Conservation (phyloP, 1,284 basidiomycete genomes). For the Neonothopanus nambi region DNA sequence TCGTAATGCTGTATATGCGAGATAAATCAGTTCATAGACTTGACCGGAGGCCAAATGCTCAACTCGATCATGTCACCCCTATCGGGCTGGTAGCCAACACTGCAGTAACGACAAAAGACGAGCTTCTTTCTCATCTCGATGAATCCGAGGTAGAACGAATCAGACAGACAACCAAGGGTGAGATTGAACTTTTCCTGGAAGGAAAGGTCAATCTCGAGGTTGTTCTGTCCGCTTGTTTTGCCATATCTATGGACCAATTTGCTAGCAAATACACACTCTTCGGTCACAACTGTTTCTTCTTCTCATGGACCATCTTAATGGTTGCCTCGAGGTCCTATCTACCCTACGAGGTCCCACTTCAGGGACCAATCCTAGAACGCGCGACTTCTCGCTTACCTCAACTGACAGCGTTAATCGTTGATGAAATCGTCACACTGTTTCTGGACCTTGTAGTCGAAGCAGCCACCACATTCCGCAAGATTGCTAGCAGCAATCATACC, state of each 20-base stretch:
- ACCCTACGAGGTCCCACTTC: neutral
- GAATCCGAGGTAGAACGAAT: no score
- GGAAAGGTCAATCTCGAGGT: neutral
- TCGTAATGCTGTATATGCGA: no score
- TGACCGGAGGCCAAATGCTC: no score
- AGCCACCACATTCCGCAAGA: neutral
- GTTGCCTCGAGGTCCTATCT: neutral
- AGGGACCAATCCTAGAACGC: no score
- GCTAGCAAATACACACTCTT: neutral
- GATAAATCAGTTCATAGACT: no score
- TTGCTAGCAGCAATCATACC: neutral
- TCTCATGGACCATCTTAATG: slow-evolving; percentile 11
- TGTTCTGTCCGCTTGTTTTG: neutral
- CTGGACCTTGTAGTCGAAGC: neutral
- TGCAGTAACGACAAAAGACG: no score
- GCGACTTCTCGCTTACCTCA: neutral
- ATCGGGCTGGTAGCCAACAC: no score
- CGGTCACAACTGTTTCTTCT: slow-evolving; percentile 8
- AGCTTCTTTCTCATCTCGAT: no score
- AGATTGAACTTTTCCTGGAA: slow-evolving; percentile 1
- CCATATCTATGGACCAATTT: neutral
- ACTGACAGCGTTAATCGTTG: neutral
- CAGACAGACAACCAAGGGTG: neutral
- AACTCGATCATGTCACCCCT: no score
- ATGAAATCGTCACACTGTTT: neutral